Evolutionary conservation across 2,329 filamentous ascomycete genomes (phyloP).

Genomic region (Pseudofabraea citricarpa): DNA sequence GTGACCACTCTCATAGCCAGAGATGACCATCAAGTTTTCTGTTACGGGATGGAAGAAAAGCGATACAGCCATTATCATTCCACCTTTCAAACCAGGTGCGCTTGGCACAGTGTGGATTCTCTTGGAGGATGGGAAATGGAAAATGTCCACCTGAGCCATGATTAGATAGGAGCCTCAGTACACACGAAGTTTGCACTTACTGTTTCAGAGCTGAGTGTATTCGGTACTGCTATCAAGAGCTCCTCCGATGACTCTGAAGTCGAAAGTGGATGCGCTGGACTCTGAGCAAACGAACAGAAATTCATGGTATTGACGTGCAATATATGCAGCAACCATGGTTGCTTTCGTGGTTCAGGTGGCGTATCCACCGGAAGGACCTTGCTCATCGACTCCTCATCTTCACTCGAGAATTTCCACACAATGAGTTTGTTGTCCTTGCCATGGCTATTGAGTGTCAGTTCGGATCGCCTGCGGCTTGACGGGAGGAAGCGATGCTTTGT

Average conservation of each 20-base stretch:
- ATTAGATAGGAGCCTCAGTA: too few species aligned
- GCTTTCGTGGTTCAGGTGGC: slow-evolving; percentile 40
- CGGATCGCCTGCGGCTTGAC: not conserved
- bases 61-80: slow-evolving; percentile 85
- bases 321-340: slow-evolving; percentile 82
- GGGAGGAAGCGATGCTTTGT: slow-evolving; percentile 11
- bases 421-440: slow-evolving; percentile 83
- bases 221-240: slow-evolving; percentile 74
- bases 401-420: slow-evolving; percentile 69
- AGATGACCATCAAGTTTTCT: slow-evolving; percentile 55
- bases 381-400: slow-evolving; percentile 61
- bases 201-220: slow-evolving; percentile 67
- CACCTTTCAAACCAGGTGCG: slow-evolving; percentile 42
- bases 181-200: too few species aligned
- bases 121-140: slow-evolving; percentile 69
- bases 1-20: slow-evolving; percentile 83
- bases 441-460: slow-evolving; percentile 53
- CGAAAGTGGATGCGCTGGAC: slow-evolving; percentile 11
- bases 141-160: slow-evolving; percentile 68
- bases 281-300: slow-evolving; percentile 75
- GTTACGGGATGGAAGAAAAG: slow-evolving; percentile 45
- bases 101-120: slow-evolving; percentile 57
- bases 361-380: slow-evolving; percentile 67
- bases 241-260: slow-evolving; percentile 13
- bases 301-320: slow-evolving; percentile 90